These are phyloP conservation scores for Puccinia novopanici DNA, from an alignment of 1,284 basidiomycete genomes.

Conservation along the genomic window DNA sequence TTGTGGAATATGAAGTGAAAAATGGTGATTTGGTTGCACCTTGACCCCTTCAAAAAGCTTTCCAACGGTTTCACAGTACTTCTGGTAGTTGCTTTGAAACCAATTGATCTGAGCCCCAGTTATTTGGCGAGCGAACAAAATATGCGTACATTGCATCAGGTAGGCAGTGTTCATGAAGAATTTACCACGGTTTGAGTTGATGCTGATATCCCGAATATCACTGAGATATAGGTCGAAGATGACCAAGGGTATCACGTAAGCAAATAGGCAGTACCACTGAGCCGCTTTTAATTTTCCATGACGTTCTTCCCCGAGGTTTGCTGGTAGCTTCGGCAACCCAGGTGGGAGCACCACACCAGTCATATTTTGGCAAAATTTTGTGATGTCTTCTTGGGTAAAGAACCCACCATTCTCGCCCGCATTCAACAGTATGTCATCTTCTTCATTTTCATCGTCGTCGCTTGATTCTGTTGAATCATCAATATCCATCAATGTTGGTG, in stretches of 20 bases:
- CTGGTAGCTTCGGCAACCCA: background rate
- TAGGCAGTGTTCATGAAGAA: constrained; percentile 16
- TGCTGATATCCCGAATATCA: background rate
- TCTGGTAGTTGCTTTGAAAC: background rate
- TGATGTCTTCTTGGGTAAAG: background rate
- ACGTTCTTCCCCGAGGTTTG: constrained; percentile 9
- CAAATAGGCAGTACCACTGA: constrained; percentile 27
- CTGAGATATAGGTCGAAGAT: constrained; percentile 2
- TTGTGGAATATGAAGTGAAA: background rate
- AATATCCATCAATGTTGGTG: background rate
- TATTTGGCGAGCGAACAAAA: background rate
- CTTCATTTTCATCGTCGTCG: background rate
- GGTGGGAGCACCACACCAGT: background rate
- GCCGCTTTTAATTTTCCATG: constrained; percentile 18
- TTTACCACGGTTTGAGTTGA: background rate
- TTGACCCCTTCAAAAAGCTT: background rate
- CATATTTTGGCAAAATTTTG: background rate
- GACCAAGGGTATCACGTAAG: constrained; percentile 13
- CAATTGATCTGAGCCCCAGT: background rate
- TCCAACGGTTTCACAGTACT: background rate
- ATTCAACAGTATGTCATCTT: background rate
- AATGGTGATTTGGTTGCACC: constrained; percentile 30
- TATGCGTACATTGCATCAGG: constrained; percentile 11
- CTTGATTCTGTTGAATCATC: background rate
- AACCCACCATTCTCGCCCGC: background rate